A percentile compares a stretch with the other conserved stretches of the same genome.
Conservation (phyloP, 345 rosid species). For the Anastatica hierochuntica region DNA sequence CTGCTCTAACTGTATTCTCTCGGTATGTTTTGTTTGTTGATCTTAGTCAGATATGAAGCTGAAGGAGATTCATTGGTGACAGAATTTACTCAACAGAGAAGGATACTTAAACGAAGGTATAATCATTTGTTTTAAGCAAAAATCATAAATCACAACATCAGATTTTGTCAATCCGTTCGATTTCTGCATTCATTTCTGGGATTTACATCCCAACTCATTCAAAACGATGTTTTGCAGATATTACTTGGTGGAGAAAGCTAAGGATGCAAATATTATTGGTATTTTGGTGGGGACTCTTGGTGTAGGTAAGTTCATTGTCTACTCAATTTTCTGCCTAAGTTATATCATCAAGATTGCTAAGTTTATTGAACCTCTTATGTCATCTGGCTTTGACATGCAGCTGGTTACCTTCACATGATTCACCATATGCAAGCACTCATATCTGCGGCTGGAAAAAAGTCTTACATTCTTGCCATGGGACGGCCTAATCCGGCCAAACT, state of each 20-base stretch:
- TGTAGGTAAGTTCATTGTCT: conserved; percentile 51
- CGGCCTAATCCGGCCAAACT: conserved; percentile 92
- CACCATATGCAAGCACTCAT: conserved; percentile 75
- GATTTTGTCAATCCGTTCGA: not conserved
- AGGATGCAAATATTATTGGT: conserved; percentile 87
- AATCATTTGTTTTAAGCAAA: conserved; percentile 1
- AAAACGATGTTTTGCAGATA: conserved; percentile 45
- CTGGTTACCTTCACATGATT: conserved; percentile 90
- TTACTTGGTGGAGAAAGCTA: conserved; percentile 92
- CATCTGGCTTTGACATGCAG: conserved; percentile 35
- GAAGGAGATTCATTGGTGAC: conserved; percentile 47
- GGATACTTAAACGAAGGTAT: conserved; percentile 83
- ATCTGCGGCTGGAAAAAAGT: conserved; percentile 63
- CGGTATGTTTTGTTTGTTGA: conserved; percentile 22
- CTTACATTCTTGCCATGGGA: conserved; percentile 87
- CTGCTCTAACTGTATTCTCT: not conserved
- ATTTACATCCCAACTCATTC: conserved; percentile 1
- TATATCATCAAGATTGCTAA: not conserved
- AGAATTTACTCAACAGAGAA: conserved; percentile 64
- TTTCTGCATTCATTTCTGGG: no score
- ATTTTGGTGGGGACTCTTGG: conserved; percentile 96
- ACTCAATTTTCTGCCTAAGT: not conserved
- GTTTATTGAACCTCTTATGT: conserved; percentile 1
- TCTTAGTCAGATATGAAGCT: conserved; percentile 88
- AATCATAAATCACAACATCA: not conserved